phyloP scores from a whole-genome alignment of 495 filamentous ascomycete genomes.

The Tuber indicum region DNA sequence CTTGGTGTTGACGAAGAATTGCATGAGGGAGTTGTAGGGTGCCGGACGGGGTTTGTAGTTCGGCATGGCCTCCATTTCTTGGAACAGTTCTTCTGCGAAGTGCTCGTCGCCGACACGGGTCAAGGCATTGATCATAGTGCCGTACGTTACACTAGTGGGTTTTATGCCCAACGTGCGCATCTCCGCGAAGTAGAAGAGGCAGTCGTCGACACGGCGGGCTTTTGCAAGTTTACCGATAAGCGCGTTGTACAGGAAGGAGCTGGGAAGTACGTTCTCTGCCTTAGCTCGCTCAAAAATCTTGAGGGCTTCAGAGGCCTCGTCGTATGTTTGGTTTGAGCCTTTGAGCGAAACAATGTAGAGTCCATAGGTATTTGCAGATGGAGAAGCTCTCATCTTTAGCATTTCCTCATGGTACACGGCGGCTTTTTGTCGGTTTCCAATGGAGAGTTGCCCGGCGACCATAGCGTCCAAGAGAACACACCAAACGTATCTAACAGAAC shows the following conservation, averaged over 20 bases:
- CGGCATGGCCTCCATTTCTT: constrained; percentile 97
- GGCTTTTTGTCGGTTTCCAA: constrained; percentile 71
- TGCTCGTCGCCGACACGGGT: constrained; percentile 96
- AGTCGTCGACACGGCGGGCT: constrained; percentile 94
- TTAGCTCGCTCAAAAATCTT: constrained; percentile 94
- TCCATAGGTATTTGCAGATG: constrained; percentile 94
- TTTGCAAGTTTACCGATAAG: constrained; percentile 97
- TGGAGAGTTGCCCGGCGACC: constrained; percentile 83
- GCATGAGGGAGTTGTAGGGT: constrained; percentile 98
- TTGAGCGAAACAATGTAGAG: constrained; percentile 97
- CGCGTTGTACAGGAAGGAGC: constrained; percentile 96
- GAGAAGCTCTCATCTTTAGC: constrained; percentile 69
- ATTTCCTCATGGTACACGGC: constrained; percentile 85
- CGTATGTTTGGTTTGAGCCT: constrained; percentile 92
- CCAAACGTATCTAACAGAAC: constrained; percentile 87
- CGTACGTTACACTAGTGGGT: constrained; percentile 95
- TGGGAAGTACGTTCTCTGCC: constrained; percentile 88
- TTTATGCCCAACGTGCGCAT: constrained; percentile 91
- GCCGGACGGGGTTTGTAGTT: constrained; percentile 97
- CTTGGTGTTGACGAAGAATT: constrained; percentile 97
- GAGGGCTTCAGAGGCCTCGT: constrained; percentile 92
- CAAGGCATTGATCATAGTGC: constrained; percentile 94
- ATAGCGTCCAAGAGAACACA: constrained; percentile 84
- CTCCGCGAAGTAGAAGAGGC: constrained; percentile 93
- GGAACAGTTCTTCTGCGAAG: constrained; percentile 94